Evolutionary conservation across 495 filamentous ascomycete genomes (phyloP).

Genomic region (Wilcoxina mikolae): DNA sequence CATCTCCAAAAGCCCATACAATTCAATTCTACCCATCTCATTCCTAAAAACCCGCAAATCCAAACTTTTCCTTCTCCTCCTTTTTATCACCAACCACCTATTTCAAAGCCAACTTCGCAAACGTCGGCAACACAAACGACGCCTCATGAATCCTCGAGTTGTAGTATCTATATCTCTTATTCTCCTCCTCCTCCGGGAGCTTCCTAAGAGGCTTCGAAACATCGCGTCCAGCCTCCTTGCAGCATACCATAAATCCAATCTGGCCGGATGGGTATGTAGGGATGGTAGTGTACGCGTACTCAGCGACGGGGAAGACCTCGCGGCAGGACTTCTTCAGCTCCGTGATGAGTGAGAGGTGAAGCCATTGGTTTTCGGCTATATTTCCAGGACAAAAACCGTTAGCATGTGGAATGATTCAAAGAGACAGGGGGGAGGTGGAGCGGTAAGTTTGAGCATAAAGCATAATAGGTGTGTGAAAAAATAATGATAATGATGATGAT

Average conservation of each 20-base stretch:
- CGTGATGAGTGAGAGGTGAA: constrained; percentile 80
- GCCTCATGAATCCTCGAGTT: constrained; percentile 90
- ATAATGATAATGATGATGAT: constrained; percentile 5
- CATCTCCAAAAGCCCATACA: too few relatives aligned
- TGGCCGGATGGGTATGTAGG: constrained; percentile 98
- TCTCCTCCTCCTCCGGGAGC: constrained; percentile 77
- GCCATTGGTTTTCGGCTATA: constrained; percentile 97
- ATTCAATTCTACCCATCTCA: too few relatives aligned
- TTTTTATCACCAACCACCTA: constrained; percentile 28
- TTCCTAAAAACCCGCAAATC: too few relatives aligned
- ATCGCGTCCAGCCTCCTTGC: constrained; percentile 75
- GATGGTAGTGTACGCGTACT: constrained; percentile 99
- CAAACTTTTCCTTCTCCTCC: background rate
- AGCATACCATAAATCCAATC: constrained; percentile 99
- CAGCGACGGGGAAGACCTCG: constrained; percentile 91
- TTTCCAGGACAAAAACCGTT: too few relatives aligned
- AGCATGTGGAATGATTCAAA: background rate
- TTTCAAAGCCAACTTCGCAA: constrained; percentile 65
- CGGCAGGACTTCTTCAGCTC: constrained; percentile 89
- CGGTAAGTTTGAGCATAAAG: background rate
- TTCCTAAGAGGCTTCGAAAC: constrained; percentile 65
- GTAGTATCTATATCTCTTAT: constrained; percentile 85
- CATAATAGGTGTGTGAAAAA: constrained; percentile 1
- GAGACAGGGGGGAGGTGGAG: background rate
- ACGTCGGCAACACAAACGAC: constrained; percentile 81